These are phyloP conservation scores for Helianthus annuus DNA, from an alignment of 129 eudicot genomes.

Conservation along the genomic window HanXRQr2.0-SUNRISE NC_035440.2:23837919-23838418, in stretches of 20 bases:
- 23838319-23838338: too few relatives aligned
- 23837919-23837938: not conserved
- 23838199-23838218: too few relatives aligned
- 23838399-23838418: too few relatives aligned
- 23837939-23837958: not conserved
- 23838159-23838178: conserved; percentile 37
- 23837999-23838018: conserved; percentile 97
- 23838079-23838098: conserved; percentile 99
- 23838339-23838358: too few relatives aligned
- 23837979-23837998: conserved; percentile 54
- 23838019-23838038: conserved; percentile 89
- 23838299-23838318: too few relatives aligned
- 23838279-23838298: too few relatives aligned
- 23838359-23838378: too few relatives aligned
- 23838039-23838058: conserved; percentile 98
- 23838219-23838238: too few relatives aligned
- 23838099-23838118: conserved; percentile 95
- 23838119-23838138: conserved; percentile 98
- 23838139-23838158: conserved; percentile 69
- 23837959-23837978: not conserved
- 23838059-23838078: conserved; percentile 99
- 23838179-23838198: not conserved
- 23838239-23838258: not conserved
- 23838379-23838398: too few relatives aligned
- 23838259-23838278: not conserved